A percentile compares a stretch with the other conserved stretches of the same genome.
phyloP scores from a whole-genome alignment of 495 filamentous ascomycete genomes.

The Xylona heveae region DNA sequence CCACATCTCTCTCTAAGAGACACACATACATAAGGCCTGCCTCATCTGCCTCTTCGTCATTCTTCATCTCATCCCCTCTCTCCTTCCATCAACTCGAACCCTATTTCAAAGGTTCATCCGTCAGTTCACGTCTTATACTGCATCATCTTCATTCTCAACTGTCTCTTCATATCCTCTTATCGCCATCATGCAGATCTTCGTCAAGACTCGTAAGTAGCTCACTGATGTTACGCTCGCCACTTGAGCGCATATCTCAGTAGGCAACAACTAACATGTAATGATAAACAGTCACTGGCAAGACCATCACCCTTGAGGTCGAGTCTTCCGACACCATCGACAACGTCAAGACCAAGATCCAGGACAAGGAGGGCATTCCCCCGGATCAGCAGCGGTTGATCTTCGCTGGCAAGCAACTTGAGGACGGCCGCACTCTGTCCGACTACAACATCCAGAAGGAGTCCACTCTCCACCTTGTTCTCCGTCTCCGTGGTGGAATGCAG shows the following conservation, averaged over 20 bases:
- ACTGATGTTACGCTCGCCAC: background rate
- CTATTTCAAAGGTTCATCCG: background rate
- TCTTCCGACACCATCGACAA: constrained; percentile 97
- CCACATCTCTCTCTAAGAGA: background rate
- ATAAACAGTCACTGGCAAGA: constrained; percentile 87
- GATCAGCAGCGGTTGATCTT: constrained; percentile 99
- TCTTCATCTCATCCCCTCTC: background rate
- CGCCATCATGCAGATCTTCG: constrained; percentile 82
- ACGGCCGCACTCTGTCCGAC: constrained; percentile 87
- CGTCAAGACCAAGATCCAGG: constrained; percentile 96
- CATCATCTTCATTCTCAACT: constrained; percentile 7
- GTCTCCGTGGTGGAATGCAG: constrained; percentile 97
- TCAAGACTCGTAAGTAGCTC: constrained; percentile 68
- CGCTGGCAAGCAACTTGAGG: constrained; percentile 93
- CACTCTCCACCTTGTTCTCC: constrained; percentile 86
- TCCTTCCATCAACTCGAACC: background rate
- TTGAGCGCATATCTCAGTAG: background rate
- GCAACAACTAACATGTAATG: constrained; percentile 13
- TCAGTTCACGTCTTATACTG: background rate
- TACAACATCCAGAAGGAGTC: constrained; percentile 99
- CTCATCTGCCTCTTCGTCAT: constrained; percentile 4
- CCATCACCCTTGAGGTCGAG: constrained; percentile 98
- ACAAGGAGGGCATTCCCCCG: constrained; percentile 96
- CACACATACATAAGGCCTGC: constrained; percentile 2
- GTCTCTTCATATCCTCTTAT: constrained; percentile 6